Percentiles rank a stretch among this genome's conserved stretches.
Conservation (phyloP, 1,284 basidiomycete genomes). For the Trichosporon coremiiforme region DNA sequence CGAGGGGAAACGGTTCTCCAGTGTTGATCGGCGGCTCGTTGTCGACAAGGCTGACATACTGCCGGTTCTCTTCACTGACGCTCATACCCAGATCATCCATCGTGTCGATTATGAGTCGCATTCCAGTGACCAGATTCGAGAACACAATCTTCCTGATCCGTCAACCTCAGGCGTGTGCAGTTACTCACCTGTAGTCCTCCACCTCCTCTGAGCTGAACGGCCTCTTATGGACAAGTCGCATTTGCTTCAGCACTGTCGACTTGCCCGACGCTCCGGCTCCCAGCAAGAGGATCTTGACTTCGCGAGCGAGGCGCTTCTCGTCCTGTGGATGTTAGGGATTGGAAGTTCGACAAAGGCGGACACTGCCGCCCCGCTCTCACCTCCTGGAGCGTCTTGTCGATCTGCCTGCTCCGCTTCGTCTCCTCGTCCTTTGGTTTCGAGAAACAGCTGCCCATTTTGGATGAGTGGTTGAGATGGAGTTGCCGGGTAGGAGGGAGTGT, state of each 20-base stretch:
- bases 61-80: slow-evolving; percentile 64
- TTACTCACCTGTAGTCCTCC: slow-evolving; percentile 47
- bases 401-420: slow-evolving; percentile 59
- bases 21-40: slow-evolving; percentile 72
- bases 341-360: neutral
- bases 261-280: slow-evolving; percentile 94
- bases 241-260: slow-evolving; percentile 64
- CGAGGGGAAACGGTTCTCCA: slow-evolving; percentile 72
- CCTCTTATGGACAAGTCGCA: slow-evolving; percentile 52
- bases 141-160: slow-evolving; percentile 77
- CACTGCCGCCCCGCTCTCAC: slow-evolving; percentile 53
- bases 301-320: slow-evolving; percentile 66
- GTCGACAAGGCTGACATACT: slow-evolving; percentile 65
- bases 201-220: slow-evolving; percentile 48
- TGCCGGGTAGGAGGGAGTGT: neutral
- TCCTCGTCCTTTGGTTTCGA: slow-evolving; percentile 54
- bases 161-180: neutral
- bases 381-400: slow-evolving; percentile 67
- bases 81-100: slow-evolving; percentile 84
- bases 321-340: slow-evolving; percentile 59
- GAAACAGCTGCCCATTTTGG: slow-evolving; percentile 72
- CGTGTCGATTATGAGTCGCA: slow-evolving; percentile 78
- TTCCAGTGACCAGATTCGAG: slow-evolving; percentile 82
- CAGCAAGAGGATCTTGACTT: slow-evolving; percentile 84
- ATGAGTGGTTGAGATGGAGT: neutral